Percentiles rank a stretch among this genome's conserved stretches.
These are phyloP conservation scores for Phytophthora podocarpi DNA, from an alignment of 352 stramenopile genomes.

Conservation along the genomic window DNA sequence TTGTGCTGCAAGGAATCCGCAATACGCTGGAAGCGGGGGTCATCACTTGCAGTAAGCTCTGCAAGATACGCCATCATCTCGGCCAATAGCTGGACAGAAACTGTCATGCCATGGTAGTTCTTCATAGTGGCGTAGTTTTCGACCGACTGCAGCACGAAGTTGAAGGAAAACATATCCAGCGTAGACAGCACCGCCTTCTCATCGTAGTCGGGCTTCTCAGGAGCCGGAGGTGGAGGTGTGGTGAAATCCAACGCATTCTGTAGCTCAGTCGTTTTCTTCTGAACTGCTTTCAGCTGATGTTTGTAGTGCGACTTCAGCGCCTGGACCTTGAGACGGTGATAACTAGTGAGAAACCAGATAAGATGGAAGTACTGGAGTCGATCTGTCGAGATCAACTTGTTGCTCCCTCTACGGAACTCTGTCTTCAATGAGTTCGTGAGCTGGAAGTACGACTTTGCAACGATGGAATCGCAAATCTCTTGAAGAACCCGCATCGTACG, in stretches of 20 bases:
- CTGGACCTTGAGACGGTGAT: slow-evolving; percentile 82
- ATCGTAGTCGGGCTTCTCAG: slow-evolving; percentile 60
- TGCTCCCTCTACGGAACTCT: slow-evolving; percentile 86
- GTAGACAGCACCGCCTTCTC: slow-evolving; percentile 86
- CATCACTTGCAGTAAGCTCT: slow-evolving; percentile 71
- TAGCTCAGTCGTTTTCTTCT: slow-evolving; percentile 57
- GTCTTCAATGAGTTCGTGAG: slow-evolving; percentile 87
- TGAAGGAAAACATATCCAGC: slow-evolving; percentile 92
- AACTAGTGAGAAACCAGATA: slow-evolving; percentile 85
- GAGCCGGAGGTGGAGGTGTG: slow-evolving; percentile 37
- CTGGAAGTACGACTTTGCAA: slow-evolving; percentile 85
- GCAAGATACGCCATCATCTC: slow-evolving; percentile 90
- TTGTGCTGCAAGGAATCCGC: slow-evolving; percentile 89
- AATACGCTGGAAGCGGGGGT: slow-evolving; percentile 81
- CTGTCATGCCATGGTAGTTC: slow-evolving; percentile 84
- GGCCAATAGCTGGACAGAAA: slow-evolving; percentile 75
- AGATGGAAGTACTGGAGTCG: slow-evolving; percentile 90
- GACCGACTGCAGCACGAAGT: slow-evolving; percentile 89
- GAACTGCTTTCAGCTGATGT: slow-evolving; percentile 51
- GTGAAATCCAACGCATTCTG: slow-evolving; percentile 65
- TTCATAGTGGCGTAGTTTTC: slow-evolving; percentile 84
- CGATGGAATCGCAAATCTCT: slow-evolving; percentile 74
- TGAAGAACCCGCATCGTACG: slow-evolving; percentile 68
- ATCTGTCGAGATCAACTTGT: slow-evolving; percentile 83
- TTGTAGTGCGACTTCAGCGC: slow-evolving; percentile 72